Evolutionary conservation across 495 filamentous ascomycete species (phyloP).

Genomic region (Tuber borchii): DNA sequence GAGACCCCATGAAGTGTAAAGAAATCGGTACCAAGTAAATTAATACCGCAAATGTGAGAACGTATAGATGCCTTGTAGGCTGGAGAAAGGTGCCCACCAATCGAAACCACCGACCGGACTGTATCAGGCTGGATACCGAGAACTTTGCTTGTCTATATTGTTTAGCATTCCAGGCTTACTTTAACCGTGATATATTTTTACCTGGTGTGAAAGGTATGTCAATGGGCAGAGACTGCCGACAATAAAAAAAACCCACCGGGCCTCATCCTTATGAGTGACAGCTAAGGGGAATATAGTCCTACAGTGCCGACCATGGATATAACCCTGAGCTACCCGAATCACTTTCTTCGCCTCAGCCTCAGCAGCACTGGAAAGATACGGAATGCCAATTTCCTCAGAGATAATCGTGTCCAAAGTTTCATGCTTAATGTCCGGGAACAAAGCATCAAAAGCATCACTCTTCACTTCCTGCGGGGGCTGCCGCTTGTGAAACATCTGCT

Average conservation of each 20-base stretch:
- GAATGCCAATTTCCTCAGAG: conserved; percentile 17
- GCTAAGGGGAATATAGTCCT: conserved; percentile 19
- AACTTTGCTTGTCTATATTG: not conserved
- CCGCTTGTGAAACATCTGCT: too few species aligned
- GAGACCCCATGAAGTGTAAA: too few species aligned
- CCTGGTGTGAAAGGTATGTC: too few species aligned
- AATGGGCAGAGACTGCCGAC: not conserved
- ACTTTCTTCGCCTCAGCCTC: conserved; percentile 9
- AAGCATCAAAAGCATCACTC: conserved; percentile 19
- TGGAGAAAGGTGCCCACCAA: too few species aligned
- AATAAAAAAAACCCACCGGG: conserved; percentile 11
- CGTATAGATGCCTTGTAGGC: too few species aligned
- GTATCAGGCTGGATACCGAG: conserved; percentile 8
- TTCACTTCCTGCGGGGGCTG: too few species aligned
- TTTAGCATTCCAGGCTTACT: conserved; percentile 5
- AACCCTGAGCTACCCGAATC: conserved; percentile 18
- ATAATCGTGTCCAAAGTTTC: conserved; percentile 7
- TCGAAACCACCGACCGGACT: too few species aligned
- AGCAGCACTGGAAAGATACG: conserved; percentile 13
- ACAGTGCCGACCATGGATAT: conserved; percentile 14
- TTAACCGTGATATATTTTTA: not conserved
- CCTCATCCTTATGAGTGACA: conserved; percentile 1
- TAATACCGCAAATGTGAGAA: too few species aligned
- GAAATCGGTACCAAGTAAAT: too few species aligned
- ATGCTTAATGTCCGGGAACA: conserved; percentile 14